These are phyloP conservation scores for Xylaria sp. DNA, from an alignment of 2,329 filamentous ascomycete genomes.

Conservation along the genomic window DNA sequence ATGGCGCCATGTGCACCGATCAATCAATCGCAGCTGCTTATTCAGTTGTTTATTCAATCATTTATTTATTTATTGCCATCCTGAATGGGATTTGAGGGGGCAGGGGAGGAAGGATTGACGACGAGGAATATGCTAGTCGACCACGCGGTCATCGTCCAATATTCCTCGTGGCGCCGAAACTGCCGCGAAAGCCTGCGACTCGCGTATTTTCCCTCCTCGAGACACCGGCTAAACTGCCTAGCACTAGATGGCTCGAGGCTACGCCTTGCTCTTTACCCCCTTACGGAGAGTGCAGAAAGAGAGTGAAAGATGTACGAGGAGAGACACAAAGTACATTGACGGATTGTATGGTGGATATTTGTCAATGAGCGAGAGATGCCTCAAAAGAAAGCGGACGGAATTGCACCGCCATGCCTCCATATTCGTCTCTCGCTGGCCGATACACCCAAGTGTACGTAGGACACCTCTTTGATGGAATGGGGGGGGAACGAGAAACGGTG, in stretches of 20 bases:
- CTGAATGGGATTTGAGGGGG: background rate
- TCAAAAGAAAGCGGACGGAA: constrained; percentile 6
- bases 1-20: background rate
- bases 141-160: constrained; percentile 33
- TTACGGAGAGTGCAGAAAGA: background rate
- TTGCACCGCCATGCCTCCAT: constrained; percentile 22
- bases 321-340: background rate
- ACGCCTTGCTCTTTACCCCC: constrained; percentile 17
- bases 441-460: constrained; percentile 1
- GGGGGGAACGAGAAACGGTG: constrained; percentile 5
- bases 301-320: background rate
- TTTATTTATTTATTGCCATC: background rate
- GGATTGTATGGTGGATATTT: constrained; percentile 4
- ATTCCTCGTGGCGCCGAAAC: constrained; percentile 29
- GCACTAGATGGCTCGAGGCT: background rate
- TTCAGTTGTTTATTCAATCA: background rate
- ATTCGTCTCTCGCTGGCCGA: constrained; percentile 20
- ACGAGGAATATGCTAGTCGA: constrained; percentile 30
- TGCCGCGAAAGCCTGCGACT: constrained; percentile 9
- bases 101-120: background rate
- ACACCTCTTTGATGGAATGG: background rate
- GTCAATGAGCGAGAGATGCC: constrained; percentile 9
- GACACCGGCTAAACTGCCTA: constrained; percentile 12
- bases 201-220: constrained; percentile 9
- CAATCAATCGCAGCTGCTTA: constrained; percentile 11